Evolutionary conservation across 164 flowering plant species (phyloP), one percentile per base, ranked within the genome.

Genomic region (Stephania cephalantha): DNA sequence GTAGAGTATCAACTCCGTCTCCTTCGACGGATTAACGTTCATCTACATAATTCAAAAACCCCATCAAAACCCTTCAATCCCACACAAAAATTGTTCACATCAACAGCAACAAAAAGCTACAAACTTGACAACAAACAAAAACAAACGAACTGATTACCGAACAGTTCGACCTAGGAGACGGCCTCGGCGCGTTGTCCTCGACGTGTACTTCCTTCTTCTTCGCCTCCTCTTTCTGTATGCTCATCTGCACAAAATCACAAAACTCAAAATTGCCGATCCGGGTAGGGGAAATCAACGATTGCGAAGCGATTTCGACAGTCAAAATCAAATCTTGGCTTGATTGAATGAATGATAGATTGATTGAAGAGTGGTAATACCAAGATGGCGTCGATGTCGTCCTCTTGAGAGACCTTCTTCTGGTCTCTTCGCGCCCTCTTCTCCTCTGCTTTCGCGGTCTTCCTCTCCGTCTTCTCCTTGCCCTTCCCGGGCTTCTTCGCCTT

Each of bases 381-480:
- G 73, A 95, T 95, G 73, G 98, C 95, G 53, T 95, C 99, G 75
- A 95, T 95, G 85, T 95, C 99, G 63, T 95, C 99, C 81, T 95
- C 99, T 13, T 82, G 83, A 9, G 95, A 89, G 77, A 93, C 75
- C 78, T 95, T 95, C 74, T 93, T 91, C 84, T 78, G 81, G 58
- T 93, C 99, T 74, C 99, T 81, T 22, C 99, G 91, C 82, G 92
- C 89, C 84, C 73, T 86, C 81, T 95, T 95, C 71, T 90, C 98
- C 30, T 92, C 99, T 0, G 97, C 90, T 83, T 95, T 95, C 7
- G 94, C 97, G 7, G 98, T 95, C 82, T 93, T 95, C 72, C 76
- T 86, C 88, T 92, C 98, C 0, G 99, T 95, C 77, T 95, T 95
- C 92, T 95, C 99, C 75, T 95, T 93, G 6, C 99, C 99, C 85